phyloP scores from a whole-genome alignment of 2,329 filamentous ascomycete genomes.

The Lasiodiplodia sp. region DNA sequence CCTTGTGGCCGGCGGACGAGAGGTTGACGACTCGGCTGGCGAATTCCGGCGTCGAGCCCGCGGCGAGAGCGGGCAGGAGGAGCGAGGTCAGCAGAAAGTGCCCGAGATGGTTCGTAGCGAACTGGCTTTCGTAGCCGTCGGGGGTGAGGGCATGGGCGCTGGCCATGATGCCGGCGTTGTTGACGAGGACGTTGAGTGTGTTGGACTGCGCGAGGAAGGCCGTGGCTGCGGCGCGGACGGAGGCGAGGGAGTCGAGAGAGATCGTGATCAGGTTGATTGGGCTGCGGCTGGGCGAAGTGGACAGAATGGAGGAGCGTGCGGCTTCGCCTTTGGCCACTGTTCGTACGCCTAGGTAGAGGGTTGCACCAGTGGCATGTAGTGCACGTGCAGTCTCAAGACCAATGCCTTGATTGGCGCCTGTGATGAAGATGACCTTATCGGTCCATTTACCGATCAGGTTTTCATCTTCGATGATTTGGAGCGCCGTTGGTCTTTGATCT shows the following conservation, averaged over 20 bases:
- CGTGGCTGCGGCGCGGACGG: slow-evolving; percentile 46
- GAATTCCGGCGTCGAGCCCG: slow-evolving; percentile 44
- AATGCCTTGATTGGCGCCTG: slow-evolving; percentile 40
- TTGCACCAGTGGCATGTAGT: slow-evolving; percentile 36
- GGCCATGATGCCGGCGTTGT: slow-evolving; percentile 49
- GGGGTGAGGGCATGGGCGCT: slow-evolving; percentile 41
- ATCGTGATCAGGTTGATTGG: slow-evolving; percentile 45
- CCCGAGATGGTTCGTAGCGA: slow-evolving; percentile 56
- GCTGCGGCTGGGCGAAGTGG: slow-evolving; percentile 43
- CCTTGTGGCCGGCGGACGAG: slow-evolving; percentile 52
- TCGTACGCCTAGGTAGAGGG: slow-evolving; percentile 40
- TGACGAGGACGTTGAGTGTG: slow-evolving; percentile 52
- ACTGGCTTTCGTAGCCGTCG: slow-evolving; percentile 56
- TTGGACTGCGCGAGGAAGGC: slow-evolving; percentile 33
- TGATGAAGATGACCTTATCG: slow-evolving; percentile 31
- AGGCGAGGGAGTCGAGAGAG: slow-evolving; percentile 47
- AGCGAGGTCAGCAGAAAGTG: slow-evolving; percentile 54
- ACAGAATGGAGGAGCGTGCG: slow-evolving; percentile 41
- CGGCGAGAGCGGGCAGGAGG: slow-evolving; percentile 44
- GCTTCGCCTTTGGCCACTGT: slow-evolving; percentile 33
- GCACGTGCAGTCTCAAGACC: slow-evolving; percentile 14
- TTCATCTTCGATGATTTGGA: slow-evolving; percentile 51
- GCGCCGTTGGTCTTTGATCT: slow-evolving; percentile 51
- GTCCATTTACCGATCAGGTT: slow-evolving; percentile 34
- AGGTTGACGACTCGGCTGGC: slow-evolving; percentile 58